These are phyloP conservation scores for Phytophthora foliorum DNA, from an alignment of 352 stramenopile genomes.

Conservation along the genomic window DNA sequence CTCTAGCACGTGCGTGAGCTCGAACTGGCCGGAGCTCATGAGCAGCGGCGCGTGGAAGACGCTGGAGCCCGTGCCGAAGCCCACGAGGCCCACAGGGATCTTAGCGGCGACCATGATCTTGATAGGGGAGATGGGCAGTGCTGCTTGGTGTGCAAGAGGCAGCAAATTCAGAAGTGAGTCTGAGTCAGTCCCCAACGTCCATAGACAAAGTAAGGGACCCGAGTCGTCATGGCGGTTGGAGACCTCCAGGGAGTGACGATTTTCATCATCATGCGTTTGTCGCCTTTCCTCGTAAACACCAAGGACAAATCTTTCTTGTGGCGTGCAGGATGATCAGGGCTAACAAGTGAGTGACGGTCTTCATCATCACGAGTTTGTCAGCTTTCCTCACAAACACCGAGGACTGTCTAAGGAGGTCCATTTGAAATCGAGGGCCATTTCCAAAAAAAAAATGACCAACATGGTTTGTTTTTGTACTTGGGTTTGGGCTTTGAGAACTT, in stretches of 20 bases:
- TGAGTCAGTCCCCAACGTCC: not conserved
- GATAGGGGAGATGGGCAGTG: slow-evolving; percentile 3
- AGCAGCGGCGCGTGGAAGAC: slow-evolving; percentile 83
- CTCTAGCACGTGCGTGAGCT: slow-evolving; percentile 83
- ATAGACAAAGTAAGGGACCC: not conserved
- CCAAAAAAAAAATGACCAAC: too few relatives aligned
- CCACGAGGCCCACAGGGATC: slow-evolving; percentile 73
- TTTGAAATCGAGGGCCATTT: too few relatives aligned
- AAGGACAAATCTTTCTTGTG: not conserved
- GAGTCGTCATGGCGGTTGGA: too few relatives aligned
- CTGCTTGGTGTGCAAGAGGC: slow-evolving; percentile 26
- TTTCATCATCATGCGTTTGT: slow-evolving; percentile 14
- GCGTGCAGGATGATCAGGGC: not conserved
- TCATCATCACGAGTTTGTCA: slow-evolving; percentile 14
- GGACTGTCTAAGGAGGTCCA: too few relatives aligned
- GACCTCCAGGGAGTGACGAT: slow-evolving; percentile 24
- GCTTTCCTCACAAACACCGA: slow-evolving; percentile 20
- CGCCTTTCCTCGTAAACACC: slow-evolving; percentile 20
- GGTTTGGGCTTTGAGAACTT: too few relatives aligned
- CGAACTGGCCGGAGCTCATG: slow-evolving; percentile 63
- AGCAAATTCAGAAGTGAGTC: slow-evolving; percentile 32
- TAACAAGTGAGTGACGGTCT: slow-evolving; percentile 23
- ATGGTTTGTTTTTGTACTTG: too few relatives aligned
- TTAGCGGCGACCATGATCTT: slow-evolving; percentile 13
- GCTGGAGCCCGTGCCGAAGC: slow-evolving; percentile 76